These are phyloP conservation scores for Chlamydomonas sp. DNA, from an alignment of 139 green algal genomes.

Conservation along the genomic window DNA sequence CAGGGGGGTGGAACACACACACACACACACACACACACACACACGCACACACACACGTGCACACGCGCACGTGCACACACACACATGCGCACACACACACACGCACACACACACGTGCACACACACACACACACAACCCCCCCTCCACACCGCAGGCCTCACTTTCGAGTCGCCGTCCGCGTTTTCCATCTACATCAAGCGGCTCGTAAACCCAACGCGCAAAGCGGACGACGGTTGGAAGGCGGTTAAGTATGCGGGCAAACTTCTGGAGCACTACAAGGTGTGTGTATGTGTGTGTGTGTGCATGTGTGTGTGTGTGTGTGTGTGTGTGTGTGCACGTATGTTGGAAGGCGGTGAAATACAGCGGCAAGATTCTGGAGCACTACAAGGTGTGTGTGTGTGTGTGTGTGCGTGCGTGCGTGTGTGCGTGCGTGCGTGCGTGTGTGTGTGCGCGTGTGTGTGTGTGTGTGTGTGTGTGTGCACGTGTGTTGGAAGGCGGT, in stretches of 20 bases:
- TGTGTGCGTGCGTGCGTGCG: too few species aligned
- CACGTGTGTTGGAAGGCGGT: constrained; percentile 86
- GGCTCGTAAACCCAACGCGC: constrained; percentile 64
- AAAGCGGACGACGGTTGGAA: constrained; percentile 90
- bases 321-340: constrained; percentile 56
- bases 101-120: background rate
- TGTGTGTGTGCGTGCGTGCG: background rate
- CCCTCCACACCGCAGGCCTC: constrained; percentile 22
- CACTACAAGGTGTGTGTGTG: background rate
- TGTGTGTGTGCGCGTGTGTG: too few species aligned
- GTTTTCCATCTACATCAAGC: constrained; percentile 79
- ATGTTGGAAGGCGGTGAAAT: constrained; percentile 80
- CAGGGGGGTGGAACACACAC: too few species aligned
- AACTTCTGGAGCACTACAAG: constrained; percentile 15
- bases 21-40: too few species aligned
- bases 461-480: constrained; percentile 23
- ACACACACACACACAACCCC: background rate
- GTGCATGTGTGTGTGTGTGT: background rate
- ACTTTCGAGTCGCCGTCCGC: constrained; percentile 69
- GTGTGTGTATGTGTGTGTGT: too few species aligned
- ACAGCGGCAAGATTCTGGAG: constrained; percentile 39
- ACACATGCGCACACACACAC: background rate
- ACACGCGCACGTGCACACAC: background rate
- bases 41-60: background rate
- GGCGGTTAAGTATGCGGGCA: constrained; percentile 64